Percentiles rank a stretch among this genome's conserved stretches.
phyloP scores from a whole-genome alignment of 257 asterid species.

The Datura wrightii region DNA sequence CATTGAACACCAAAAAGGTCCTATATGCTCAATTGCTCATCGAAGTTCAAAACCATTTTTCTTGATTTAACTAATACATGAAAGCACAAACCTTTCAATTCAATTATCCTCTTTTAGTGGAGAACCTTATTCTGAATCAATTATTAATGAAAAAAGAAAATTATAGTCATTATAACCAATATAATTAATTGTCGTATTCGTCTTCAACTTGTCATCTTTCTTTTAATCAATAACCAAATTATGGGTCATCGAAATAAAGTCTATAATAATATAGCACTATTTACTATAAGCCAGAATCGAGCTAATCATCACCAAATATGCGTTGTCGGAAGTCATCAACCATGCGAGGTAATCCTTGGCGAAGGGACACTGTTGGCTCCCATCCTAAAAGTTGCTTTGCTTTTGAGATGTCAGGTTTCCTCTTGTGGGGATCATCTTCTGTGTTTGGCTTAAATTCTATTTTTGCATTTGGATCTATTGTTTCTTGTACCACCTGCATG shows the following conservation, averaged over 20 bases:
- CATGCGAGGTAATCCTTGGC: slow-evolving; percentile 89
- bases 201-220: slow-evolving; percentile 20
- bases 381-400: slow-evolving; percentile 78
- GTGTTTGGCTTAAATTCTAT: slow-evolving; percentile 81
- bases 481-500: slow-evolving; percentile 79
- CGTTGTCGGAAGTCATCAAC: slow-evolving; percentile 75
- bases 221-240: neutral
- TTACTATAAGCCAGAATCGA: slow-evolving; percentile 23
- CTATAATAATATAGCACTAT: neutral
- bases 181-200: neutral
- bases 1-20: neutral
- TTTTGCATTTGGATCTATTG: slow-evolving; percentile 73
- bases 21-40: neutral
- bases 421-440: slow-evolving; percentile 86
- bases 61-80: neutral
- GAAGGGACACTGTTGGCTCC: slow-evolving; percentile 70
- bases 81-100: neutral
- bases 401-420: slow-evolving; percentile 85
- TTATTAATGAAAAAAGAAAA: neutral
- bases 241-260: neutral
- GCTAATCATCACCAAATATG: slow-evolving; percentile 46
- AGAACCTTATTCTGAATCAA: neutral
- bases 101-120: neutral
- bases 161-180: neutral
- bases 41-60: neutral